These are phyloP conservation scores for Globisporangium recalcitrans DNA, from an alignment of 352 stramenopile species.

Conservation along the genomic window DNA sequence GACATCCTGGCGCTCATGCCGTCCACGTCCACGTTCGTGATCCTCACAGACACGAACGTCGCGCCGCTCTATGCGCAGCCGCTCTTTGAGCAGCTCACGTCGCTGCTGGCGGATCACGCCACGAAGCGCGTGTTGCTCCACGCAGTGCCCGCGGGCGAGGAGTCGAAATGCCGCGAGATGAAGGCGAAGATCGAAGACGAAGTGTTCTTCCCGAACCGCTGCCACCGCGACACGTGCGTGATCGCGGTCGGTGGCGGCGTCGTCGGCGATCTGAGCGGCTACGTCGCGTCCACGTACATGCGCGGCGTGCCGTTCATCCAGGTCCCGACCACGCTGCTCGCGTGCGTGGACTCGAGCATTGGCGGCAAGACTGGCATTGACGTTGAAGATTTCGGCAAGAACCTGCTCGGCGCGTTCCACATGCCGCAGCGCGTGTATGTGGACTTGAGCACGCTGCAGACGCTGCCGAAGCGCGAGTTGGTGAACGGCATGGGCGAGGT, in stretches of 20 bases:
- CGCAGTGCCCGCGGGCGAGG: conserved; percentile 58
- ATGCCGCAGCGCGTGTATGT: conserved; percentile 97
- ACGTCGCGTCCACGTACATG: conserved; percentile 97
- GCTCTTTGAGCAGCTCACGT: conserved; percentile 42
- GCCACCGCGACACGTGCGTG: conserved; percentile 77
- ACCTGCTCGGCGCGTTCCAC: conserved; percentile 98
- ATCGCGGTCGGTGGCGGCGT: conserved; percentile 94
- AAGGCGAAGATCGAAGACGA: conserved; percentile 80
- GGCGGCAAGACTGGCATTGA: conserved; percentile 98
- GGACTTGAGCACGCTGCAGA: conserved; percentile 90
- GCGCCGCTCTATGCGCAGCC: conserved; percentile 65
- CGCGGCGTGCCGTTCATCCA: conserved; percentile 86
- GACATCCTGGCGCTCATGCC: conserved; percentile 57
- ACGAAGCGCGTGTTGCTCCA: conserved; percentile 60
- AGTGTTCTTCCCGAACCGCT: conserved; percentile 75
- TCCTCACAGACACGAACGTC: conserved; percentile 79
- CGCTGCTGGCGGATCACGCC: conserved; percentile 24
- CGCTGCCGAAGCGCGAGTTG: conserved; percentile 95
- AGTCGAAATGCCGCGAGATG: conserved; percentile 73
- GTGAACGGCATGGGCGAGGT: conserved; percentile 94
- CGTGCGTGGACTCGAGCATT: conserved; percentile 98
- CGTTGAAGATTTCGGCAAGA: conserved; percentile 92
- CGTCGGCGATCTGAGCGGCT: conserved; percentile 97
- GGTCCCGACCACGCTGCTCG: conserved; percentile 96
- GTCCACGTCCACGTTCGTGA: conserved; percentile 67